Conservation (phyloP, 2,329 filamentous ascomycete genomes). For the Lecanicillium sp. region DNA sequence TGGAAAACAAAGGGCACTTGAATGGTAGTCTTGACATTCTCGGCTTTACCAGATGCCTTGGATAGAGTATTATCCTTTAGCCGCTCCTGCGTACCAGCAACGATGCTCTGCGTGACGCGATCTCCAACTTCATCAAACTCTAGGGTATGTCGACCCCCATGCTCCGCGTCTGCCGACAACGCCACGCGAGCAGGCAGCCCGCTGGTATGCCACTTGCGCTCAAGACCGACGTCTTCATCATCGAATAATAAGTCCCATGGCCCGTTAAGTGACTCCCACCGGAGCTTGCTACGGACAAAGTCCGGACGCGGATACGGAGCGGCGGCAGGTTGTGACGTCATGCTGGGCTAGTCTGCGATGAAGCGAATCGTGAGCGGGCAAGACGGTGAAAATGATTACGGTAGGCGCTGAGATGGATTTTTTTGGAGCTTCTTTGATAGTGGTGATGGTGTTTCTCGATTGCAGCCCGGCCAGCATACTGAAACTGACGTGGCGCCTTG, state of each 20-base stretch:
- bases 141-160: conserved; percentile 27
- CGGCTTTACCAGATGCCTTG: conserved; percentile 19
- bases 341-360: conserved; percentile 9
- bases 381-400: background rate
- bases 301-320: conserved; percentile 56
- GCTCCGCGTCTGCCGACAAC: conserved; percentile 17
- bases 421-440: no score
- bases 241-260: conserved; percentile 61
- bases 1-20: conserved; percentile 62
- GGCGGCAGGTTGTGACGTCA: conserved; percentile 14
- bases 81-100: conserved; percentile 41
- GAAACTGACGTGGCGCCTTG: background rate
- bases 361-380: background rate
- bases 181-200: conserved; percentile 41
- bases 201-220: conserved; percentile 45
- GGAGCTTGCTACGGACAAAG: conserved; percentile 49
- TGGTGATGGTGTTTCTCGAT: no score
- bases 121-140: conserved; percentile 17
- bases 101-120: conserved; percentile 38
- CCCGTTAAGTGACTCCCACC: conserved; percentile 57
- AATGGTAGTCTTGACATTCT: conserved; percentile 46
- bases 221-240: conserved; percentile 53
- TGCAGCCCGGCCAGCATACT: background rate
- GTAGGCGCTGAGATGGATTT: no score
- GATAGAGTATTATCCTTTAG: conserved; percentile 39